Evolutionary conservation across 2,329 filamentous ascomycete genomes (phyloP).

Genomic region (Madurella mycetomatis): DNA sequence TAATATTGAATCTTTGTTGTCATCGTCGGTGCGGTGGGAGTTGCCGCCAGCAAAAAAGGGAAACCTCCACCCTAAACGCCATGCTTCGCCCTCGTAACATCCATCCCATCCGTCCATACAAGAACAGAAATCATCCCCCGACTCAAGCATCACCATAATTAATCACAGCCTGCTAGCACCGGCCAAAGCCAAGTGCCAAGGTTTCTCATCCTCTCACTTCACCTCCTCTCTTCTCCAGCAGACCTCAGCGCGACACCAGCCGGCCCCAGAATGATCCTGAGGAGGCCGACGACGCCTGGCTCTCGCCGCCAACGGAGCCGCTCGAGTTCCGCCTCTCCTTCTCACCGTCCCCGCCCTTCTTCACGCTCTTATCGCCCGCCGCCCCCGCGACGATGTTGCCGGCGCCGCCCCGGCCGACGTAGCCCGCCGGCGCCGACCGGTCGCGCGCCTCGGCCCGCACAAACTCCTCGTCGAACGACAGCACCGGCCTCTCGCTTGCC

Average conservation of each 20-base stretch:
- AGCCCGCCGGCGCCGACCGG: constrained; percentile 49
- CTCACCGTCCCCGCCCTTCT: constrained; percentile 2
- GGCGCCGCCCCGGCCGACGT: constrained; percentile 61
- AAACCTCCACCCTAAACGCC: constrained; percentile 16
- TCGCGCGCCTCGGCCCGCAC: constrained; percentile 50
- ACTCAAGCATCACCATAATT: neutral
- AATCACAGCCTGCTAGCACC: neutral
- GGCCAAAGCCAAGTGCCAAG: too few species aligned
- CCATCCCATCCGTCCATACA: neutral
- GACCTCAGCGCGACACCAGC: neutral
- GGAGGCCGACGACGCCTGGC: neutral
- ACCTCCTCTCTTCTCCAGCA: too few species aligned
- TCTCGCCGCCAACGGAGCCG: neutral
- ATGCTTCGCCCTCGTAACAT: constrained; percentile 10
- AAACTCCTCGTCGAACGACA: constrained; percentile 66
- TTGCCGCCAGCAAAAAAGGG: neutral
- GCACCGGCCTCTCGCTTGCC: constrained; percentile 49
- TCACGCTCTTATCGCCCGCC: too few species aligned
- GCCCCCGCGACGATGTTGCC: constrained; percentile 56
- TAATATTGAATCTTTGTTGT: constrained; percentile 3
- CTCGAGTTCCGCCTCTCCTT: constrained; percentile 12
- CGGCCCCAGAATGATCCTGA: constrained; percentile 27
- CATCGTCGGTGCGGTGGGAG: neutral
- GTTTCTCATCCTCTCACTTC: too few species aligned
- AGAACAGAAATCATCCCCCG: neutral